These are phyloP conservation scores for Acanthamoeba castellanii DNA, from an alignment of 208 protist genomes.

Conservation along the genomic window DNA sequence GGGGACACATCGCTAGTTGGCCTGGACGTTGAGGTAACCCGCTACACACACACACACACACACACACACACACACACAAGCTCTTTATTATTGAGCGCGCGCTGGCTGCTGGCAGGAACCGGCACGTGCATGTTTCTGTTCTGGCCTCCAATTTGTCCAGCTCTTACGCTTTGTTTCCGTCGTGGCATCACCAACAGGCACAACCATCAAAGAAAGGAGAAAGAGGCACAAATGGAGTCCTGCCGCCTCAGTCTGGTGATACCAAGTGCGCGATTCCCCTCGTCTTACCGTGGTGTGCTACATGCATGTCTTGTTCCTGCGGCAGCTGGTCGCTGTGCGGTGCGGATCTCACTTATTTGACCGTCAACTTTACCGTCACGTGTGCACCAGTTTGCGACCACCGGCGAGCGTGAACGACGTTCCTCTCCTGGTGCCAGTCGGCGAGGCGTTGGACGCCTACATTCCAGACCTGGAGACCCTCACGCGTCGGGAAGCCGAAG, in stretches of 20 bases:
- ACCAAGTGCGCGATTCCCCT: background rate
- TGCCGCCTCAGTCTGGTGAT: background rate
- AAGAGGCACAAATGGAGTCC: background rate
- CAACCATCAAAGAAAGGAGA: constrained; percentile 44
- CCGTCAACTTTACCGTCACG: background rate
- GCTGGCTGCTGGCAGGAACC: background rate
- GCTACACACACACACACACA: background rate
- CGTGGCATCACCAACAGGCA: no score
- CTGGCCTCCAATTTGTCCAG: background rate
- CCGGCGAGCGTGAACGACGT: background rate
- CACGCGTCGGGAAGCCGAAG: constrained; percentile 42
- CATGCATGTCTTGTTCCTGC: no score
- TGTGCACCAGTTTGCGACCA: background rate
- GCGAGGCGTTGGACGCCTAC: constrained; percentile 59
- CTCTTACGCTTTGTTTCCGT: background rate
- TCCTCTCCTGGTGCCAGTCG: constrained; percentile 40
- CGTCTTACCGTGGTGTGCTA: background rate
- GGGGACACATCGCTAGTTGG: constrained; percentile 29
- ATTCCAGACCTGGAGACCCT: constrained; percentile 63
- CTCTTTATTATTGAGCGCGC: background rate
- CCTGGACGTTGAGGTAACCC: constrained; percentile 23
- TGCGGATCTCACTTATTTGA: background rate
- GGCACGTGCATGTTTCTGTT: background rate
- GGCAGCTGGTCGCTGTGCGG: no score
- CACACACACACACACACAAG: background rate